phyloP scores from a whole-genome alignment of 1,139 yeast genomes.

The Yamadazyma sp. region DNA sequence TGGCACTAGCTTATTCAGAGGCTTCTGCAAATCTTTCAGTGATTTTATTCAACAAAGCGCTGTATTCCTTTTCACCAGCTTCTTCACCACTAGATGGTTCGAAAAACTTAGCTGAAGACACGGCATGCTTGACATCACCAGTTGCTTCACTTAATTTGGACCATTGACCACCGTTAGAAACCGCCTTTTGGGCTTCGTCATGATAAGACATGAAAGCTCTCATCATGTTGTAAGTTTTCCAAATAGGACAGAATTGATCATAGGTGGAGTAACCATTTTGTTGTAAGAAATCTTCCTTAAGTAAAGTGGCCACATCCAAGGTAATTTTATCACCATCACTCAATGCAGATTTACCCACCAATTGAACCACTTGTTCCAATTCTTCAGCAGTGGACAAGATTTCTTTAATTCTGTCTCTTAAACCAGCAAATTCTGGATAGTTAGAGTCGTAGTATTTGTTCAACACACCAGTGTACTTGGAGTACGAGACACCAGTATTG shows the following conservation, averaged over 20 bases:
- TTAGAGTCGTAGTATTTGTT: conserved; percentile 80
- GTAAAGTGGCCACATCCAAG: conserved; percentile 83
- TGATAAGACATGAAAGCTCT: conserved; percentile 85
- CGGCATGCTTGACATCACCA: conserved; percentile 86
- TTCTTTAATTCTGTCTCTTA: conserved; percentile 91
- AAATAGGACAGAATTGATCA: conserved; percentile 98
- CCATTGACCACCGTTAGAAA: conserved; percentile 94
- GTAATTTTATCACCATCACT: conserved; percentile 96
- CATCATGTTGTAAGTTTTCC: conserved; percentile 99
- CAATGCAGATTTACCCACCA: conserved; percentile 97
- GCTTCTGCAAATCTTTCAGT: conserved; percentile 95
- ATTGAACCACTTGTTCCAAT: conserved; percentile 97
- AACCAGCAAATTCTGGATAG: conserved; percentile 86
- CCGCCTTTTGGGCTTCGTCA: conserved; percentile 97
- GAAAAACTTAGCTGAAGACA: conserved; percentile 91
- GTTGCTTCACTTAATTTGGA: conserved; percentile 86
- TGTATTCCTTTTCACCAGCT: conserved; percentile 74
- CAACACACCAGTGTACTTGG: conserved; percentile 89
- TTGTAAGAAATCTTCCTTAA: conserved; percentile 97
- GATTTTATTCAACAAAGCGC: conserved; percentile 68
- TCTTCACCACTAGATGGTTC: conserved; percentile 92
- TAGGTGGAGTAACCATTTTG: conserved; percentile 98
- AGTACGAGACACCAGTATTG: conserved; percentile 92
- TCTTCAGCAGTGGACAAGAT: conserved; percentile 96
- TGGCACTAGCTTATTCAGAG: conserved; percentile 66